Evolutionary conservation across 2,329 filamentous ascomycete genomes (phyloP).

Genomic region (Neospermospora avenae): DNA sequence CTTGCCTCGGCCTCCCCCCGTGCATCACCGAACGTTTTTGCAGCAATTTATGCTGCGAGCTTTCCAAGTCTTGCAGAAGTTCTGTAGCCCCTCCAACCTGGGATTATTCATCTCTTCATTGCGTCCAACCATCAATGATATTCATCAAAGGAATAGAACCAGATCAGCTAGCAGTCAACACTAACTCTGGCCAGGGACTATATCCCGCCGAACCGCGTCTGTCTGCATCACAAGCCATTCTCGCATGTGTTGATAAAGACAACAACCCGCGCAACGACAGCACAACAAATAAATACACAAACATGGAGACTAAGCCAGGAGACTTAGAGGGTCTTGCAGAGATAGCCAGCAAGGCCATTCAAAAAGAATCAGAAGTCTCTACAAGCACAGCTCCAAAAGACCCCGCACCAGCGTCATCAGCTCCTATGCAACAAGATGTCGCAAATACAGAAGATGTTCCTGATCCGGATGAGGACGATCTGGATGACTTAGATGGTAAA

Average conservation of each 20-base stretch:
- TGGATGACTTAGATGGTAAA: slow-evolving; percentile 85
- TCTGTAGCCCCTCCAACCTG: not conserved
- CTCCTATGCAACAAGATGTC: slow-evolving; percentile 7
- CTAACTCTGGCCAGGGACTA: not conserved
- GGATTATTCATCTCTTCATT: not conserved
- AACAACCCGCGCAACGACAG: not conserved
- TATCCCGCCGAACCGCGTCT: not conserved
- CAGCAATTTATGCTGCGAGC: not conserved
- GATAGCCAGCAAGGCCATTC: slow-evolving; percentile 13
- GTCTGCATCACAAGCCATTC: slow-evolving; percentile 4
- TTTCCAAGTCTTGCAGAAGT: not conserved
- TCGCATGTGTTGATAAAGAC: not conserved
- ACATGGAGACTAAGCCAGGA: slow-evolving; percentile 15
- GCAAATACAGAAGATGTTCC: slow-evolving; percentile 56
- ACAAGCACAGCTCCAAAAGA: slow-evolving; percentile 9
- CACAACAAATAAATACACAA: not conserved
- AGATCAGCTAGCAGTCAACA: not conserved
- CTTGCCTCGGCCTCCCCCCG: slow-evolving; percentile 7
- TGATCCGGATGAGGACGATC: slow-evolving; percentile 88
- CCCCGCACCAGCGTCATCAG: slow-evolving; percentile 11
- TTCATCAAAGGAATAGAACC: not conserved
- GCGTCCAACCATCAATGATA: not conserved
- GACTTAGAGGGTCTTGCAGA: slow-evolving; percentile 7
- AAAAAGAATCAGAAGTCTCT: slow-evolving; percentile 17
- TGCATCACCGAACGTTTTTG: not conserved